These are phyloP conservation scores for Cutaneotrichosporon arboriforme DNA, from an alignment of 1,284 basidiomycete species.

Conservation along the genomic window DNA sequence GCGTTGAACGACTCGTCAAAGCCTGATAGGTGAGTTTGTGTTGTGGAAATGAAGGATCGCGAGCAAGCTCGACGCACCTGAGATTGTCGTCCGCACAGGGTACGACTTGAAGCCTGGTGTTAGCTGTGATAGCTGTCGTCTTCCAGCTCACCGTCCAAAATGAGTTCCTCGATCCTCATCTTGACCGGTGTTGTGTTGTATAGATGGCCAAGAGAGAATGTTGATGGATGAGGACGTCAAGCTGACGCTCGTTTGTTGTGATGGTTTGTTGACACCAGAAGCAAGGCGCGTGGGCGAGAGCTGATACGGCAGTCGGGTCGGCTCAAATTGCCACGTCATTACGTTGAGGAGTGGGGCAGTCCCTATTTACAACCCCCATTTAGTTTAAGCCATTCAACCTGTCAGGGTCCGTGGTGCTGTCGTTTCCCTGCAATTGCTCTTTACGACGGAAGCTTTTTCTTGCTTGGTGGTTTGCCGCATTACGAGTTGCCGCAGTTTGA, in stretches of 20 bases:
- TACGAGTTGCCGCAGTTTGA: too few relatives aligned
- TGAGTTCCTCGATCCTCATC: constrained; percentile 77
- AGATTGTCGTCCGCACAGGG: constrained; percentile 87
- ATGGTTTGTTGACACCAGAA: constrained; percentile 8
- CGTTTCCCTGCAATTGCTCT: too few relatives aligned
- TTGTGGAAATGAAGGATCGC: too few relatives aligned
- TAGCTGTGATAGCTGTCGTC: background rate
- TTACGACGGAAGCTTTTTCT: too few relatives aligned
- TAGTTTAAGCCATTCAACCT: background rate
- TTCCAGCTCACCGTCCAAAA: constrained; percentile 62
- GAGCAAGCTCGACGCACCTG: constrained; percentile 41
- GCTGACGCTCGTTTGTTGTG: too few relatives aligned
- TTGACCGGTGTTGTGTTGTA: constrained; percentile 10
- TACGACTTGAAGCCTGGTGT: constrained; percentile 87
- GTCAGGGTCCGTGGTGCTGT: too few relatives aligned
- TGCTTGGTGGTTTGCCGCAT: too few relatives aligned
- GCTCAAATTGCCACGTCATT: too few relatives aligned
- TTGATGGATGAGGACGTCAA: background rate
- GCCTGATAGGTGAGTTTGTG: constrained; percentile 49
- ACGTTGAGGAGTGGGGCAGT: too few relatives aligned
- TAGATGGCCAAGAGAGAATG: background rate
- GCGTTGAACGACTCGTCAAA: constrained; percentile 97
- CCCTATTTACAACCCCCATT: background rate
- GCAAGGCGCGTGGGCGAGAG: constrained; percentile 2
- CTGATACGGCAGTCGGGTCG: background rate